These are phyloP conservation scores for Suillus decipiens DNA, from an alignment of 768 basidiomycete genomes.

Conservation along the genomic window DNA sequence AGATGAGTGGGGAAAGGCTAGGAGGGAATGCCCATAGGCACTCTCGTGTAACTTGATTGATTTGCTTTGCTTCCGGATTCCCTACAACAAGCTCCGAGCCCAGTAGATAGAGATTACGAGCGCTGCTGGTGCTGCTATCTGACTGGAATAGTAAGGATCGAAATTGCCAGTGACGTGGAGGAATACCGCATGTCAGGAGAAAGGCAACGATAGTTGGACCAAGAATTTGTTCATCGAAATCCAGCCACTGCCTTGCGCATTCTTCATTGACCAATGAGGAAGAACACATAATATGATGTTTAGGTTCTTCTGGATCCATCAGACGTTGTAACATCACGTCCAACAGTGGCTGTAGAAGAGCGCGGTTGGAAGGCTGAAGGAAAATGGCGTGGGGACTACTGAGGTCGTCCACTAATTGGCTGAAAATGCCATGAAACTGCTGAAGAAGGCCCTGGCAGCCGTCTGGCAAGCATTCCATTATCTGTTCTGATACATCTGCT, in stretches of 20 bases:
- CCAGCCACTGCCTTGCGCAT: background rate
- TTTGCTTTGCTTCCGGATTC: background rate
- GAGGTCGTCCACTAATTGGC: background rate
- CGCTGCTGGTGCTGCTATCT: background rate
- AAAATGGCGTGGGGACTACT: background rate
- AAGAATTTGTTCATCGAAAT: background rate
- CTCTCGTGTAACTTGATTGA: background rate
- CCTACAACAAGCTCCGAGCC: background rate
- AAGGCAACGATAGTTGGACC: background rate
- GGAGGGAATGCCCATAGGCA: slow-evolving; percentile 1
- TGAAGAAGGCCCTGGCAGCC: background rate
- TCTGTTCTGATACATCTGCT: background rate
- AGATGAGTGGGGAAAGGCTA: background rate
- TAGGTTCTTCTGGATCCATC: background rate
- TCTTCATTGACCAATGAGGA: background rate
- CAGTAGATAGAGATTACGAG: background rate
- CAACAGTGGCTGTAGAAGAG: background rate
- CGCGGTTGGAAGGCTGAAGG: background rate
- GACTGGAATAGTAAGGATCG: background rate
- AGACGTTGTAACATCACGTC: background rate
- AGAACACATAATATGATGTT: background rate
- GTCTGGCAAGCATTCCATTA: background rate
- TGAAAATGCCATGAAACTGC: background rate
- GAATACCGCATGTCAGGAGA: background rate
- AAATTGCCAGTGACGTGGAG: background rate